Percentiles rank a stretch among this genome's conserved stretches.
Conservation (phyloP, 805 yeast species). For the Metschnikowia lochheadii region DNA sequence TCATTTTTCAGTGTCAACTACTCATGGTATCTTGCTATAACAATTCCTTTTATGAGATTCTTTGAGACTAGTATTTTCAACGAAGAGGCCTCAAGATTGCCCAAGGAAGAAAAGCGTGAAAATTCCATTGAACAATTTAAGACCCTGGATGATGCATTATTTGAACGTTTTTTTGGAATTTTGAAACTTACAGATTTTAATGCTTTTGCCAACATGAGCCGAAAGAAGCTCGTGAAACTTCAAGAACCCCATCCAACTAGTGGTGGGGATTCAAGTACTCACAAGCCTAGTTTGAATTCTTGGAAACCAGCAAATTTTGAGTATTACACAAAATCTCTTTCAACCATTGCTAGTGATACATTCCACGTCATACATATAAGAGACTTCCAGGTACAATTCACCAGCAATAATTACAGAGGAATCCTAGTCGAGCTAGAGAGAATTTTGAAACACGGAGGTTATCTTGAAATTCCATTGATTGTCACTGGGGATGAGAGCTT, state of each 20-base stretch:
- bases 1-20: conserved; percentile 31
- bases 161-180: conserved; percentile 6
- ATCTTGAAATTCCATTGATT: conserved; percentile 28
- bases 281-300: neutral
- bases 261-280: neutral
- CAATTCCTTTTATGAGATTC: conserved; percentile 35
- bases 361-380: conserved; percentile 37
- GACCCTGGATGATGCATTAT: conserved; percentile 9
- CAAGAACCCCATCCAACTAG: conserved; percentile 5
- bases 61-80: conserved; percentile 30
- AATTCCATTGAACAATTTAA: conserved; percentile 2
- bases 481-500: conserved; percentile 7
- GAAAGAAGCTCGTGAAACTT: conserved; percentile 11
- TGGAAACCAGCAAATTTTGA: conserved; percentile 17
- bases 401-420: conserved; percentile 22
- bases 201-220: conserved; percentile 6
- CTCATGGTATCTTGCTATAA: conserved; percentile 35
- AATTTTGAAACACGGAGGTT: conserved; percentile 34
- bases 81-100: conserved; percentile 18
- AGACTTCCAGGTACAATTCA: conserved; percentile 33
- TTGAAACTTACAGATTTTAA: conserved; percentile 11
- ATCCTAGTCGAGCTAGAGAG: conserved; percentile 32
- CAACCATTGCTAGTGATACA: conserved; percentile 24
- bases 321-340: conserved; percentile 18
- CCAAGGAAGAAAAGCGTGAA: neutral